phyloP scores from a whole-genome alignment of 169 alveolate species.

The Ichthyophthirius multifiliis region DNA sequence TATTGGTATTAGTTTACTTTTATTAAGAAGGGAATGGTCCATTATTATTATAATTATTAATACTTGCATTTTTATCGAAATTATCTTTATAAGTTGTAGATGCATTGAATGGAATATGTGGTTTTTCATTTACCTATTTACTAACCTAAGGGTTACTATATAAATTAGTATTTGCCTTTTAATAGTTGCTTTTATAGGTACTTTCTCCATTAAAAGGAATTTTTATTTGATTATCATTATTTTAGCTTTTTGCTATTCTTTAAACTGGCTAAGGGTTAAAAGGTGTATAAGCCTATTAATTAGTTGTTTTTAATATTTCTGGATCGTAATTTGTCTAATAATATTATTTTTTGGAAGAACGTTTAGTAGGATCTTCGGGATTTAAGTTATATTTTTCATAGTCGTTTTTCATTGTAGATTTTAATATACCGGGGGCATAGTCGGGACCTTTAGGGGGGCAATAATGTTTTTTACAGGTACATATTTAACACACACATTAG shows the following conservation, averaged over 20 bases:
- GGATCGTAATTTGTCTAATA: background rate
- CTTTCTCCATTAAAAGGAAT: slow-evolving; percentile 3
- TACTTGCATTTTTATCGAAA: no score
- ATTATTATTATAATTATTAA: no score
- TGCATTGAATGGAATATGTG: background rate
- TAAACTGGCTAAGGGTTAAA: background rate
- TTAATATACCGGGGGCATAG: background rate
- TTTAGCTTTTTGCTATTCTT: background rate
- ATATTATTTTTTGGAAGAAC: background rate
- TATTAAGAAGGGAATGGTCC: no score
- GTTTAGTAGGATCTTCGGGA: background rate
- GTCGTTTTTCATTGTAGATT: background rate
- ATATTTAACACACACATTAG: background rate
- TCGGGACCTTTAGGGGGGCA: background rate
- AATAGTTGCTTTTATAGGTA: background rate
- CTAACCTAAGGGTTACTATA: no score
- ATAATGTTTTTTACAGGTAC: background rate
- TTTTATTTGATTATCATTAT: background rate
- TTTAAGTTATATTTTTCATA: background rate
- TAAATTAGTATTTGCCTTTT: no score
- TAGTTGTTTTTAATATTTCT: background rate
- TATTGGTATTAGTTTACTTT: no score
- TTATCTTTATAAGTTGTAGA: background rate
- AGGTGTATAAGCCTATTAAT: background rate
- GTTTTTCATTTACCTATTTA: background rate